These are phyloP conservation scores for Breviolum minutum DNA, from an alignment of 73 alveolate species.

Conservation along the genomic window DNA sequence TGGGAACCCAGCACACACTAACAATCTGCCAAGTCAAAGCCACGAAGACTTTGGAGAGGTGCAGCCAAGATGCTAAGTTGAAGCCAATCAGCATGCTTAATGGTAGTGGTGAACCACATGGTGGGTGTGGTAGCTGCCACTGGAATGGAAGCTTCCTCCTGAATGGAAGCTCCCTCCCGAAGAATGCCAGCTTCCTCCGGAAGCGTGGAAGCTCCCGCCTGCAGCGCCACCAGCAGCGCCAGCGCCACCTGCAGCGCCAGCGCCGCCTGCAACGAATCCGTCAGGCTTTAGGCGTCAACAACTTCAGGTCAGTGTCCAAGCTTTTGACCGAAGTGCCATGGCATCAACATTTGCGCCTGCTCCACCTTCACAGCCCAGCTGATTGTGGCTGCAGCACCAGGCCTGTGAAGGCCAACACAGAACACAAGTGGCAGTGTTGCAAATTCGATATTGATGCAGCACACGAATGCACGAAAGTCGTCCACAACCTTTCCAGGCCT, in stretches of 20 bases:
- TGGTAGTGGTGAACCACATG: conserved; percentile 22
- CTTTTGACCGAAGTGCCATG: not conserved
- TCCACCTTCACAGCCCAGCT: conserved; percentile 44
- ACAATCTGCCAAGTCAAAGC: too few species aligned
- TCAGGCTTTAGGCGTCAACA: not conserved
- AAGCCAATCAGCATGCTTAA: too few species aligned
- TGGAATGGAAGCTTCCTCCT: not conserved
- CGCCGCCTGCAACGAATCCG: not conserved
- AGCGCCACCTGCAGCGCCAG: not conserved
- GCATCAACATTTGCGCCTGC: not conserved
- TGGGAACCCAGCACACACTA: too few species aligned
- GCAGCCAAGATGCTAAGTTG: not conserved
- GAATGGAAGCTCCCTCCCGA: not conserved
- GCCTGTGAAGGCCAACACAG: not conserved
- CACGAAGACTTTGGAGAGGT: not conserved
- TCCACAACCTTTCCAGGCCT: not conserved
- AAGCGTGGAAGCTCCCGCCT: not conserved
- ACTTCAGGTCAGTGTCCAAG: not conserved
- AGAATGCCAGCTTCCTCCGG: not conserved
- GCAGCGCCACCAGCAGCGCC: not conserved
- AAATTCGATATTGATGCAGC: not conserved
- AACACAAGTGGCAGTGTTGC: not conserved
- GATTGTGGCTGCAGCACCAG: conserved; percentile 52
- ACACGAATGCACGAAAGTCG: not conserved
- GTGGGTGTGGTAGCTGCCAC: conserved; percentile 40